Conservation (phyloP, 441 rosid genomes). For the Erysimum pusillum region DNA sequence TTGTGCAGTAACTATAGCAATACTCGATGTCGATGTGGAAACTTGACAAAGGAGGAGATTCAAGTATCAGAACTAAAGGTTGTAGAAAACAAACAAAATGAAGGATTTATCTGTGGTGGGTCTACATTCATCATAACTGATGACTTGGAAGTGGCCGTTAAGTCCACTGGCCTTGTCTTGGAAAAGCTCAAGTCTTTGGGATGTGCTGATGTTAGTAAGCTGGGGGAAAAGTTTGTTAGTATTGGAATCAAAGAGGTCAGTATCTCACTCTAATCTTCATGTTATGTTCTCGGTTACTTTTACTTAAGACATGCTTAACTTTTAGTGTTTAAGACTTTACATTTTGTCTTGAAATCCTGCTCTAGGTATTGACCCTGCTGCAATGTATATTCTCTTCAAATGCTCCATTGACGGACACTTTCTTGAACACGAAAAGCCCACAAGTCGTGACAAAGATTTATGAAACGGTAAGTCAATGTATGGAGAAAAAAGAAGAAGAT, state of each 20-base stretch:
- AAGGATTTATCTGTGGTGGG: background rate
- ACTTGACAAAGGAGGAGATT: background rate
- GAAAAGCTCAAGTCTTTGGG: background rate
- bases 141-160: background rate
- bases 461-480: background rate
- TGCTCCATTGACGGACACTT: background rate
- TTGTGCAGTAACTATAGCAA: background rate
- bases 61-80: too few relatives aligned
- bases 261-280: too few relatives aligned
- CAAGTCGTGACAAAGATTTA: background rate
- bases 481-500: background rate
- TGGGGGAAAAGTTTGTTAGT: background rate
- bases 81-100: background rate
- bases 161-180: background rate
- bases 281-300: too few relatives aligned
- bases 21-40: background rate
- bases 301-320: too few relatives aligned
- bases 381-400: constrained; percentile 1
- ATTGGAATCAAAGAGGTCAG: background rate
- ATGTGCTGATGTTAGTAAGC: background rate
- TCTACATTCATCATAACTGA: constrained; percentile 1
- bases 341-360: background rate
- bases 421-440: background rate
- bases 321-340: too few relatives aligned
- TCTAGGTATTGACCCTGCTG: constrained; percentile 5